These are phyloP conservation scores for Nymphaea thermarum DNA, from an alignment of 164 flowering plant genomes.

Conservation along the genomic window DNA sequence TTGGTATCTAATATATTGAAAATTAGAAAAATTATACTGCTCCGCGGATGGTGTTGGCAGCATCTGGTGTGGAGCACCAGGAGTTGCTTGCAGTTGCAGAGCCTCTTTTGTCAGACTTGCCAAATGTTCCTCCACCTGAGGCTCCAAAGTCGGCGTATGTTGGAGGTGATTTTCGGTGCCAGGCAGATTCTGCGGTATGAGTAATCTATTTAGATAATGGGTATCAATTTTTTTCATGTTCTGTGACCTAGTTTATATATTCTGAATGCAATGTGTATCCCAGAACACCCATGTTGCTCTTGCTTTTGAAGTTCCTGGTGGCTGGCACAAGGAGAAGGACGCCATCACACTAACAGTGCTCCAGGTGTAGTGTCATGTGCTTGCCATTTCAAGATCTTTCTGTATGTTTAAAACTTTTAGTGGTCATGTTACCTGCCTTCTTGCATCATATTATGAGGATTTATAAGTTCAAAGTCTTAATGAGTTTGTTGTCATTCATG, in stretches of 20 bases:
- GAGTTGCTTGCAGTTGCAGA: slow-evolving; percentile 65
- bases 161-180: slow-evolving; percentile 81
- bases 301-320: slow-evolving; percentile 89
- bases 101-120: slow-evolving; percentile 83
- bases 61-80: slow-evolving; percentile 86
- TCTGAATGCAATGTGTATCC: neutral
- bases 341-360: slow-evolving; percentile 71
- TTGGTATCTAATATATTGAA: neutral
- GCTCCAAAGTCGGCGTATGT: slow-evolving; percentile 58
- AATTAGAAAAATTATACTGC: slow-evolving; percentile 75
- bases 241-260: too few species aligned
- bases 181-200: slow-evolving; percentile 65
- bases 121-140: slow-evolving; percentile 26
- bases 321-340: slow-evolving; percentile 72
- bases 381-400: neutral
- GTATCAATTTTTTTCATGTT: too few species aligned
- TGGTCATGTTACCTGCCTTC: too few species aligned
- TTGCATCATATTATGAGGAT: neutral
- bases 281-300: slow-evolving; percentile 76
- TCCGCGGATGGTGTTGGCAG: slow-evolving; percentile 84
- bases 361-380: slow-evolving; percentile 34
- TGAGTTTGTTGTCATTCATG: neutral
- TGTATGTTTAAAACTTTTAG: neutral
- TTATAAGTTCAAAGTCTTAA: neutral
- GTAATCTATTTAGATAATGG: neutral